Evolutionary conservation across 148 eudicot genomes (phyloP), one percentile per base, ranked within the genome.

Genomic region (Chenopodium formosanum): DNA sequence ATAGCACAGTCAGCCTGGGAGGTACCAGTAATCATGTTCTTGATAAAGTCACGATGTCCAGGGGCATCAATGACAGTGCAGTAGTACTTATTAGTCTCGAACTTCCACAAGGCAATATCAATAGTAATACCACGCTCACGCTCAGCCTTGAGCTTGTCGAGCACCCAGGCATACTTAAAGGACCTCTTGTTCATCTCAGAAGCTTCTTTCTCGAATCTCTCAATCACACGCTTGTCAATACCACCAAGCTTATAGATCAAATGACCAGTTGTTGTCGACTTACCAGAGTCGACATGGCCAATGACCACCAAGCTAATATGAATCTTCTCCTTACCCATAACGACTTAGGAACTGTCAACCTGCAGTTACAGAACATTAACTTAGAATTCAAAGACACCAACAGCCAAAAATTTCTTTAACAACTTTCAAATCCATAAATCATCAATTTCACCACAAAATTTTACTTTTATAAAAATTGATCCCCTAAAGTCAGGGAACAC

Each of bases 171-270:
- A 25, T 85, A 88, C 90, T 88, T 83, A 72, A 83, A 86, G 29
- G 90, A 88, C 78, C 90, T 85, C 86, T 88, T 88, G 88, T 88
- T 88, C 90, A 88, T 85, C 85, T 88, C 90, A 81, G 86, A 85
- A 71, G 86, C 88, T 62, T 88, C 88, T 78, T 88, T 86, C 86
- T 88, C 86, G 40, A 88, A 88, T 73, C 88, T 83, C 84, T 88
- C 90, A 9, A 88, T 88, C 27, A 88, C 88, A 85, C 90, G 83
- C 88, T 88, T 88, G 90, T 88, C 90, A 77, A 85, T 88, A 74
- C 86, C 90, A 20, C 86, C 88, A 74, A 83, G 86, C 87, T 88
- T 88, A 83, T 88, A 85, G 85, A 85, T 88, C 60, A 87, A 72
- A 34, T 87, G 87, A 68, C 87, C 86, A 25, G 87, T 85, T 56